phyloP scores from a whole-genome alignment of 805 yeast species.

The Candida golubevii region DNA sequence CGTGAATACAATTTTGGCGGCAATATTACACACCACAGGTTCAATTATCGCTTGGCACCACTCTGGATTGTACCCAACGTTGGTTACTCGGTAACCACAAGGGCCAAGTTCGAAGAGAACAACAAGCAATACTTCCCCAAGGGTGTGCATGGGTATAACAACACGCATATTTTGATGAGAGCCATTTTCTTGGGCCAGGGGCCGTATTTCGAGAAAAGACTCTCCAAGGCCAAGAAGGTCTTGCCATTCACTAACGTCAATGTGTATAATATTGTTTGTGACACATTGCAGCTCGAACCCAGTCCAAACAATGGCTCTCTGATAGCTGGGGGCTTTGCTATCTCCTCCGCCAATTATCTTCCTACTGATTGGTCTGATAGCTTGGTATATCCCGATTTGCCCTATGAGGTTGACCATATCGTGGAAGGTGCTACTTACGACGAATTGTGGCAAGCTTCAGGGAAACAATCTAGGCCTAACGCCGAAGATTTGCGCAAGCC shows the following conservation, averaged over 20 bases:
- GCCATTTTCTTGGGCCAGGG: slow-evolving; percentile 79
- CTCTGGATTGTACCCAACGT: slow-evolving; percentile 80
- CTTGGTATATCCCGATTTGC: slow-evolving; percentile 46
- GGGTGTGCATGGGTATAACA: slow-evolving; percentile 86
- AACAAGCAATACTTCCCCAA: slow-evolving; percentile 50
- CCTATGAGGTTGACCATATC: slow-evolving; percentile 41
- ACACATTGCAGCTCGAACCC: slow-evolving; percentile 48
- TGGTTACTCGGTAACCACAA: slow-evolving; percentile 72
- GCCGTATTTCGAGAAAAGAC: slow-evolving; percentile 56
- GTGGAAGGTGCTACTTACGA: slow-evolving; percentile 53
- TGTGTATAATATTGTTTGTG: slow-evolving; percentile 71
- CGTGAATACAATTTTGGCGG: slow-evolving; percentile 55
- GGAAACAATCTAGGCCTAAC: not conserved
- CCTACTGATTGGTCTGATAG: slow-evolving; percentile 46
- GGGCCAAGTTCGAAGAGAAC: slow-evolving; percentile 48
- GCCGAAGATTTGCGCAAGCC: slow-evolving; percentile 1
- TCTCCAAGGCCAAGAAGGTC: slow-evolving; percentile 28
- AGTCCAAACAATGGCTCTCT: slow-evolving; percentile 57
- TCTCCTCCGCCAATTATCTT: slow-evolving; percentile 28
- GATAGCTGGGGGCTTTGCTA: slow-evolving; percentile 8
- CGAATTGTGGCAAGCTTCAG: slow-evolving; percentile 25
- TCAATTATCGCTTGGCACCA: slow-evolving; percentile 69
- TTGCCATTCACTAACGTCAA: slow-evolving; percentile 70
- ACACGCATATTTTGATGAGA: slow-evolving; percentile 73
- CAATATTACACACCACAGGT: slow-evolving; percentile 28